These are phyloP conservation scores for Trichoderma cornu-damae DNA, from an alignment of 2,329 filamentous ascomycete species.

Conservation along the genomic window DNA sequence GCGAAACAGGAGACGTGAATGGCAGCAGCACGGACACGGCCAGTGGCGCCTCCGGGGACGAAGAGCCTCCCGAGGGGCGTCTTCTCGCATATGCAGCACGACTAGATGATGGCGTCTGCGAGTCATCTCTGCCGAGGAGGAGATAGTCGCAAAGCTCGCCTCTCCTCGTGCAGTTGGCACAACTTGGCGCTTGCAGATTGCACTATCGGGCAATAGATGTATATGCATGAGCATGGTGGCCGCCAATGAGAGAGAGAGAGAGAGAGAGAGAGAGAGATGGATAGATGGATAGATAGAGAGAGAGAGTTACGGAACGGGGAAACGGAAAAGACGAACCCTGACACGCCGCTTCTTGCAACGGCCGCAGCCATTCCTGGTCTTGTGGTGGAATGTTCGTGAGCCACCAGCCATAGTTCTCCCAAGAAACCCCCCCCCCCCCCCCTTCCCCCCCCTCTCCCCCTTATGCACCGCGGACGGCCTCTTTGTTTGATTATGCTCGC, in stretches of 20 bases:
- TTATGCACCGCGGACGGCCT: background rate
- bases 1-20: background rate
- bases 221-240: background rate
- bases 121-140: background rate
- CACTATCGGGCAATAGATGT: background rate
- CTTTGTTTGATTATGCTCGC: background rate
- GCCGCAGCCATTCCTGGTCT: slow-evolving; percentile 5
- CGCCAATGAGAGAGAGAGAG: no score
- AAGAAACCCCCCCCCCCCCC: no score
- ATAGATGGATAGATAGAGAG: no score
- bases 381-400: slow-evolving; percentile 11
- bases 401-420: background rate
- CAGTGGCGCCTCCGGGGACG: slow-evolving; percentile 1
- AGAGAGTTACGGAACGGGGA: background rate
- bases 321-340: background rate
- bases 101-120: background rate
- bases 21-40: background rate
- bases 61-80: background rate
- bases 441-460: no score
- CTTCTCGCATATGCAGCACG: background rate
- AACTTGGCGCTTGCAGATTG: slow-evolving; percentile 11
- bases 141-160: slow-evolving; percentile 12
- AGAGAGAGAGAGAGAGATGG: no score
- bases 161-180: slow-evolving; percentile 8
- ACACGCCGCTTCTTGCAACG: slow-evolving; percentile 14